Conservation (phyloP, 2,329 filamentous ascomycete genomes). For the Byssochlamys sp. region DNA sequence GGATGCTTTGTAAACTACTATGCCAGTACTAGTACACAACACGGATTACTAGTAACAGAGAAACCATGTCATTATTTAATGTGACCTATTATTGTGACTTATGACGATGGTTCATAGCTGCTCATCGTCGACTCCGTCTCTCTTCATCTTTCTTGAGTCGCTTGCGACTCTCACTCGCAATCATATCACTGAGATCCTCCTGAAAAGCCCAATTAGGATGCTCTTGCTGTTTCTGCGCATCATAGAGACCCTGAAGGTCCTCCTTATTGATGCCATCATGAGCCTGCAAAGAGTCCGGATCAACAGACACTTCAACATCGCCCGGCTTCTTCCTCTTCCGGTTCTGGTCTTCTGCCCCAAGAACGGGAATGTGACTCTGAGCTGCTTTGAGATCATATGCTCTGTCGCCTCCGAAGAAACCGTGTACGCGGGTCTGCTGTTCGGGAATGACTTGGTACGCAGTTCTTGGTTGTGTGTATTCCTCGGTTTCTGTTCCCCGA, state of each 20-base stretch:
- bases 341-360: slow-evolving; percentile 68
- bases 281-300: slow-evolving; percentile 67
- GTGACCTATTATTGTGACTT: not conserved
- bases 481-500: slow-evolving; percentile 79
- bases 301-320: slow-evolving; percentile 85
- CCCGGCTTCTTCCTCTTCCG: slow-evolving; percentile 91
- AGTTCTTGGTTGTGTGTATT: slow-evolving; percentile 60
- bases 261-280: slow-evolving; percentile 76
- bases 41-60: not conserved
- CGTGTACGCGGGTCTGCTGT: slow-evolving; percentile 71
- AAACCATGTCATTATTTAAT: not conserved
- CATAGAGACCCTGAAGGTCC: slow-evolving; percentile 69
- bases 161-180: slow-evolving; percentile 85
- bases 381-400: slow-evolving; percentile 73
- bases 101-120: not conserved
- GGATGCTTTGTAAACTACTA: no score
- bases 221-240: slow-evolving; percentile 57
- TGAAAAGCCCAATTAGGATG: slow-evolving; percentile 67
- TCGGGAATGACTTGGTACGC: slow-evolving; percentile 88
- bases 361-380: slow-evolving; percentile 54
- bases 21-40: no score
- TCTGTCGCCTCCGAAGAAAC: slow-evolving; percentile 92
- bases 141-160: slow-evolving; percentile 80
- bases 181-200: slow-evolving; percentile 91
- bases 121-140: slow-evolving; percentile 50